Percentiles rank a stretch among this genome's conserved stretches.
phyloP scores from a whole-genome alignment of 345 rosid species.

The Luvunga scandens region DNA sequence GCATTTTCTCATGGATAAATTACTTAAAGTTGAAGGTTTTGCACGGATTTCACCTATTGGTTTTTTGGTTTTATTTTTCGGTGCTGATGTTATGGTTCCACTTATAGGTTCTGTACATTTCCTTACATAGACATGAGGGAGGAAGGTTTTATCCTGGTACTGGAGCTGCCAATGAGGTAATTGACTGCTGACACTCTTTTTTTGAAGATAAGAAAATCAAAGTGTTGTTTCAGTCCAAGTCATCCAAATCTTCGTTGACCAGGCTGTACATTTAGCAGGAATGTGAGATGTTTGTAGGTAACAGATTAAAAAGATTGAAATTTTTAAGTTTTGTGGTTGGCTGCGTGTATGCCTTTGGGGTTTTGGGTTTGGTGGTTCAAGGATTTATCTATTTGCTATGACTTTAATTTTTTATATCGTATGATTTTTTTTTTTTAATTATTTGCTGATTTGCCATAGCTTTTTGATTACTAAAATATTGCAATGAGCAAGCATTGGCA shows the following conservation, averaged over 20 bases:
- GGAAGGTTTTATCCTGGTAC: slow-evolving; percentile 93
- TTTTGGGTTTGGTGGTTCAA: background rate
- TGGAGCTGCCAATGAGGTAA: slow-evolving; percentile 86
- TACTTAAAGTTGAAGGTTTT: background rate
- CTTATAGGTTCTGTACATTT: slow-evolving; percentile 77
- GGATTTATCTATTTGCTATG: background rate
- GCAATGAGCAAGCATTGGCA: background rate
- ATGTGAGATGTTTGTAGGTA: background rate
- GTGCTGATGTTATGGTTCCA: slow-evolving; percentile 7
- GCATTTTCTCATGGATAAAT: background rate
- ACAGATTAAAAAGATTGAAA: background rate
- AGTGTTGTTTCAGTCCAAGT: background rate
- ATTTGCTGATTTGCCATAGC: background rate
- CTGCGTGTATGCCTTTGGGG: background rate
- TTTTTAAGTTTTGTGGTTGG: background rate
- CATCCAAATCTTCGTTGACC: background rate
- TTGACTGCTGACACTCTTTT: background rate
- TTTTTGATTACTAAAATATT: background rate
- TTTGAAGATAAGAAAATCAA: background rate
- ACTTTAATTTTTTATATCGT: background rate
- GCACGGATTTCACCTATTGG: background rate
- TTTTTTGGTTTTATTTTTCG: background rate
- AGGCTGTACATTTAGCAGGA: background rate
- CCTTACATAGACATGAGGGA: slow-evolving; percentile 92
- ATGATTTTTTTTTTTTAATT: background rate